These are phyloP conservation scores for Psidium friedrichsthalianum DNA, from an alignment of 345 rosid species.

Conservation along the genomic window DNA sequence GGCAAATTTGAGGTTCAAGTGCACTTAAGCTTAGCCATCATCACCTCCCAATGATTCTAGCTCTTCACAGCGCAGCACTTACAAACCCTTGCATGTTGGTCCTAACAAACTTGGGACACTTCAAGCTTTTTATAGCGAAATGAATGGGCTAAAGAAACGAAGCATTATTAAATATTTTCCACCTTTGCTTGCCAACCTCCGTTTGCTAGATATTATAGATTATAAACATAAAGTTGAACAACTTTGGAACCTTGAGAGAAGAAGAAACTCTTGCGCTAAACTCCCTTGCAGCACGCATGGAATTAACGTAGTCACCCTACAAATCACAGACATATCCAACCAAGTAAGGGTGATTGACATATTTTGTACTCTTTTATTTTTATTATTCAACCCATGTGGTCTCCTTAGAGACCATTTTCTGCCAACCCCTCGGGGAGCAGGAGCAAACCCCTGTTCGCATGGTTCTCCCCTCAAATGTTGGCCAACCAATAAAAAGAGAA, in stretches of 20 bases:
- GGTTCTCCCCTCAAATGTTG: not conserved
- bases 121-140: not conserved
- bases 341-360: not conserved
- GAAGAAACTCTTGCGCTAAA: slow-evolving; percentile 67
- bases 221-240: not conserved
- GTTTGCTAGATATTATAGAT: not conserved
- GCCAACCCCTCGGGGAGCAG: not conserved
- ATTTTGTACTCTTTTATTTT: not conserved
- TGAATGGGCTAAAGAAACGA: not conserved
- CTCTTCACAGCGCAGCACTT: not conserved
- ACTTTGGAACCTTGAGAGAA: slow-evolving; percentile 51
- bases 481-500: not conserved
- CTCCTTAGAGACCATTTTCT: not conserved
- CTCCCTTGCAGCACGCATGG: slow-evolving; percentile 80
- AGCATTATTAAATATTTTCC: not conserved
- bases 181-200: not conserved
- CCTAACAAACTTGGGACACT: not conserved
- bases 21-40: not conserved
- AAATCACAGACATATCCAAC: not conserved
- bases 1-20: not conserved
- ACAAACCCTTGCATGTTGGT: not conserved
- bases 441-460: not conserved
- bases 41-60: not conserved
- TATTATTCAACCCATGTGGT: not conserved
- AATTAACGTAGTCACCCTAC: slow-evolving; percentile 76